Evolutionary conservation across 306 rosid genomes (phyloP).

Genomic region (Coriaria nepalensis): DNA sequence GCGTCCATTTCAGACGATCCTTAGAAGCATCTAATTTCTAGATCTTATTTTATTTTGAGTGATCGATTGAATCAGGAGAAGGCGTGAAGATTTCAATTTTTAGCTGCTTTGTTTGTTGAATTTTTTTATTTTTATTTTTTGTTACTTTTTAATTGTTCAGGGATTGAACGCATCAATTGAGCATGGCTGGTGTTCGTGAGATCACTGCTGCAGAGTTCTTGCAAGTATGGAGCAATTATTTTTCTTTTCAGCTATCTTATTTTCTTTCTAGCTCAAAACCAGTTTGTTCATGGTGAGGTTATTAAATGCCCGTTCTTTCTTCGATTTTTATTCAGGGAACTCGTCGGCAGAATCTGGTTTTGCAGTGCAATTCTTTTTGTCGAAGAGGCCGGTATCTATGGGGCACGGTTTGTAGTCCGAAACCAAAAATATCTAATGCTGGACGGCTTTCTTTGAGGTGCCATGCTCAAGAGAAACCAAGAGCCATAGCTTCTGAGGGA

Average conservation of each 20-base stretch:
- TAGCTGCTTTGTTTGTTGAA: no score
- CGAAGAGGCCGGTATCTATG: conserved; percentile 31
- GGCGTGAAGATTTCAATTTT: no score
- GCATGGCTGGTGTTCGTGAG: conserved; percentile 35
- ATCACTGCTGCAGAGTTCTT: conserved; percentile 42
- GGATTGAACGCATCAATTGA: not conserved
- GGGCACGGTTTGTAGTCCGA: conserved; percentile 21
- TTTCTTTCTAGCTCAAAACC: not conserved
- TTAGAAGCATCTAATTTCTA: no score
- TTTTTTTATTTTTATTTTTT: no score
- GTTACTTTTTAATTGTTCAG: no score
- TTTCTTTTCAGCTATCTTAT: not conserved
- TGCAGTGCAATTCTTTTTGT: conserved; percentile 22
- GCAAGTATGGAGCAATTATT: conserved; percentile 22
- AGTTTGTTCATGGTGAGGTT: no score
- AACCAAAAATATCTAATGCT: conserved; percentile 7
- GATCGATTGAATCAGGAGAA: no score
- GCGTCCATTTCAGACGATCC: no score
- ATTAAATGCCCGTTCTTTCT: not conserved
- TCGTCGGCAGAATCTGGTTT: conserved; percentile 26
- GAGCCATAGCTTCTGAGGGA: conserved; percentile 37
- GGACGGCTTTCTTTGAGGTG: conserved; percentile 32
- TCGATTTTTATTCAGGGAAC: conserved; percentile 35
- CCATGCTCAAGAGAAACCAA: conserved; percentile 31
- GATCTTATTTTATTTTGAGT: no score